These are phyloP conservation scores for Evernia prunastri DNA, from an alignment of 495 filamentous ascomycete genomes.

Conservation along the genomic window DNA sequence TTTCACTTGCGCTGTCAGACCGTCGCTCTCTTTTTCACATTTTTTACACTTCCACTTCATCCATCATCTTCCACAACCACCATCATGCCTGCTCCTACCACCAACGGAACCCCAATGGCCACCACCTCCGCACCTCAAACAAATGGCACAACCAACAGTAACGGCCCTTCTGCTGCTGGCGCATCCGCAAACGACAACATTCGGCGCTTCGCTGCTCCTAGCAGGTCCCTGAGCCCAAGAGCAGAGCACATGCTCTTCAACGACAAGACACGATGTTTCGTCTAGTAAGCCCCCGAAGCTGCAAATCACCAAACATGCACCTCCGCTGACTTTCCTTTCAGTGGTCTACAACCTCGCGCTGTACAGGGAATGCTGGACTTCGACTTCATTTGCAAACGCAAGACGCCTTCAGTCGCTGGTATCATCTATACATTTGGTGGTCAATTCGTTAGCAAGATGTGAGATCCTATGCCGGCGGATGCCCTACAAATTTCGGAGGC, in stretches of 20 bases:
- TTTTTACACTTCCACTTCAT: neutral
- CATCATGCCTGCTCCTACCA: conserved; percentile 46
- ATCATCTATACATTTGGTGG: conserved; percentile 99
- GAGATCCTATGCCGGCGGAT: conserved; percentile 24
- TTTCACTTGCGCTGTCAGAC: neutral
- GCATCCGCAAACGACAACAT: conserved; percentile 95
- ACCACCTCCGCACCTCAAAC: conserved; percentile 28
- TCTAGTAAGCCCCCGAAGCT: conserved; percentile 61
- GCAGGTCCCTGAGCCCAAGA: conserved; percentile 81
- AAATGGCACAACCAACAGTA: conserved; percentile 40
- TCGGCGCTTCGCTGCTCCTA: conserved; percentile 88
- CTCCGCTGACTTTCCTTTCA: conserved; percentile 30
- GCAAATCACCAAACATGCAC: neutral
- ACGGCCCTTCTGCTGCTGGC: conserved; percentile 18
- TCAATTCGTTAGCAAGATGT: conserved; percentile 99
- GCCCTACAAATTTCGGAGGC: neutral
- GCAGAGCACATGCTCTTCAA: conserved; percentile 86
- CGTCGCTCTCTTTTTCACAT: neutral
- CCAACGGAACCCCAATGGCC: conserved; percentile 18
- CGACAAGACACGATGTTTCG: conserved; percentile 98
- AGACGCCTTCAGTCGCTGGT: conserved; percentile 91
- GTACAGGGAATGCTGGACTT: conserved; percentile 99
- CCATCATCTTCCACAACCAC: conserved; percentile 20
- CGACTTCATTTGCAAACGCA: conserved; percentile 99
- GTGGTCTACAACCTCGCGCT: conserved; percentile 91